Evolutionary conservation across 2,329 filamentous ascomycete species (phyloP).

Genomic region (Ampelomyces quisqualis): DNA sequence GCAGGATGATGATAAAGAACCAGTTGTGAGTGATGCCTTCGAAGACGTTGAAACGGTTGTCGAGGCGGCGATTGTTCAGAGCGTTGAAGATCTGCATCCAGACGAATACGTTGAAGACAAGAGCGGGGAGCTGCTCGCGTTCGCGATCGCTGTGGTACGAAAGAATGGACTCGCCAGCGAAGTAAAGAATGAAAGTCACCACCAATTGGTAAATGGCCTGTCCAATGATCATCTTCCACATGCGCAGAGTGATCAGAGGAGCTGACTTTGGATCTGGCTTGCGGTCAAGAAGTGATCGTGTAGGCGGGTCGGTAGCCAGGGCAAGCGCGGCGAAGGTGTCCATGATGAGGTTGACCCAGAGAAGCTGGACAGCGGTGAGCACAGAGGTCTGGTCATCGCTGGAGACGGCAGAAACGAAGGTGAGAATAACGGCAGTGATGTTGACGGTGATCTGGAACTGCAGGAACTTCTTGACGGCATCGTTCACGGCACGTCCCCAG

Average conservation of each 20-base stretch:
- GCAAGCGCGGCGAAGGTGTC: slow-evolving; percentile 90
- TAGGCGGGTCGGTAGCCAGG: slow-evolving; percentile 86
- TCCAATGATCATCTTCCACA: slow-evolving; percentile 99
- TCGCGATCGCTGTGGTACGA: slow-evolving; percentile 53
- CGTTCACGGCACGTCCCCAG: slow-evolving; percentile 62
- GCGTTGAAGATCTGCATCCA: slow-evolving; percentile 99
- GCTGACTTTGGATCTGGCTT: slow-evolving; percentile 76
- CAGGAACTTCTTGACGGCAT: slow-evolving; percentile 47
- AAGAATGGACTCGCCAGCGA: slow-evolving; percentile 65
- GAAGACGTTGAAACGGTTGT: slow-evolving; percentile 95
- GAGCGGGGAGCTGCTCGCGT: slow-evolving; percentile 62
- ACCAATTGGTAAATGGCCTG: slow-evolving; percentile 86
- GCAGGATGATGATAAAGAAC: slow-evolving; percentile 85
- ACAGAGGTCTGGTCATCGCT: slow-evolving; percentile 70
- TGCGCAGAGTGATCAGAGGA: slow-evolving; percentile 78
- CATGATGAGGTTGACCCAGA: slow-evolving; percentile 98
- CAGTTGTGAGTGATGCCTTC: slow-evolving; percentile 81
- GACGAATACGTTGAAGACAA: slow-evolving; percentile 97
- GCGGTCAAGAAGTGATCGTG: slow-evolving; percentile 74
- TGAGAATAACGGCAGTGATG: slow-evolving; percentile 83
- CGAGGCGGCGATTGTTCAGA: slow-evolving; percentile 92
- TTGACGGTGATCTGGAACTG: slow-evolving; percentile 80
- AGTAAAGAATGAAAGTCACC: slow-evolving; percentile 79
- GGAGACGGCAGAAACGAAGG: slow-evolving; percentile 82
- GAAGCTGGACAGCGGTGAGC: slow-evolving; percentile 82